Percentiles rank a stretch among this genome's conserved stretches.
Conservation (phyloP, 768 basidiomycete species). For the Termitomyces sp. region DNA sequence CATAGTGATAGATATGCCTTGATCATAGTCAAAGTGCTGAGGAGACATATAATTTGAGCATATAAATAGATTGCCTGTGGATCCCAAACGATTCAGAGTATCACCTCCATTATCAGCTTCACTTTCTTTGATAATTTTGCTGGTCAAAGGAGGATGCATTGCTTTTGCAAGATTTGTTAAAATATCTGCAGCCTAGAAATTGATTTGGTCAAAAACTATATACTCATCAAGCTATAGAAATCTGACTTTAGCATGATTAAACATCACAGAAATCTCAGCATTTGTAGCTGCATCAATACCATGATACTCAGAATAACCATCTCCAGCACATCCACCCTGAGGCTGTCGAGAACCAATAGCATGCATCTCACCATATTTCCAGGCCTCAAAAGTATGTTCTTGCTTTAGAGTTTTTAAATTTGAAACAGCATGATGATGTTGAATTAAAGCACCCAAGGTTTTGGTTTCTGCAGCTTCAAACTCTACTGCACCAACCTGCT, state of each 20-base stretch:
- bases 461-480: background rate
- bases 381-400: slow-evolving; percentile 1
- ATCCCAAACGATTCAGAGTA: too few species aligned
- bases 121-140: background rate
- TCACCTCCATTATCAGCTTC: background rate
- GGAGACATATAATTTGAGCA: too few species aligned
- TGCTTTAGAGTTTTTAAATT: background rate
- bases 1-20: too few species aligned
- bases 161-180: background rate
- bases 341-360: slow-evolving; percentile 2
- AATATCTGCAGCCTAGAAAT: background rate
- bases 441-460: background rate
- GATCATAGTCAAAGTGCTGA: too few species aligned
- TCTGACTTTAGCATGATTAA: background rate
- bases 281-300: background rate
- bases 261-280: background rate
- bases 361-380: slow-evolving; percentile 2
- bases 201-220: background rate
- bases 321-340: slow-evolving; percentile 1
- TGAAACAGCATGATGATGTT: background rate
- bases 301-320: slow-evolving; percentile 2
- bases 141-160: background rate
- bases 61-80: too few species aligned
- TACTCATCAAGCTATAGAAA: background rate
- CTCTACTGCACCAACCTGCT: background rate